A percentile compares a stretch with the other conserved stretches of the same genome.
phyloP scores from a whole-genome alignment of 1,139 yeast genomes.

The Scheffersomyces illinoinensis region DNA sequence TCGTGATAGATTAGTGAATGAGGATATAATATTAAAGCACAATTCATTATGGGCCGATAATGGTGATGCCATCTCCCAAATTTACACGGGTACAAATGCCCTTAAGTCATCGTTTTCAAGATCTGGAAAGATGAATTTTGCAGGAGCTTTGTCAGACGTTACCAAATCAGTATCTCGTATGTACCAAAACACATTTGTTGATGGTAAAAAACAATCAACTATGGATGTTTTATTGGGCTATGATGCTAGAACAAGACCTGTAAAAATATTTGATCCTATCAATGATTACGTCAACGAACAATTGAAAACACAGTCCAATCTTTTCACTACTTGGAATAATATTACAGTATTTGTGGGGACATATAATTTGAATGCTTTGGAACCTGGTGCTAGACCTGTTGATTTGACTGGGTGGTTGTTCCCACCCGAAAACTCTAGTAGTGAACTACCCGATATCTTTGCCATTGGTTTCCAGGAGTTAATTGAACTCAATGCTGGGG shows the following conservation, averaged over 20 bases:
- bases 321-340: conserved; percentile 61
- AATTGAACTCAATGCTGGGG: conserved; percentile 86
- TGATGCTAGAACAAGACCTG: conserved; percentile 65
- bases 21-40: conserved; percentile 64
- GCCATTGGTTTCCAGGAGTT: conserved; percentile 92
- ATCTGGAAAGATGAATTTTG: conserved; percentile 92
- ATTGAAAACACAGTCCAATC: conserved; percentile 48
- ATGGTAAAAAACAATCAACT: conserved; percentile 82
- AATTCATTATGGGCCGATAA: conserved; percentile 95
- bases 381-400: conserved; percentile 37
- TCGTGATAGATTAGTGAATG: conserved; percentile 24
- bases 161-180: conserved; percentile 93
- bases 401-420: conserved; percentile 82
- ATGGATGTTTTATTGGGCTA: conserved; percentile 87
- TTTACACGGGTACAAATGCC: conserved; percentile 97
- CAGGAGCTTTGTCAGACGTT: conserved; percentile 95
- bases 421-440: conserved; percentile 58
- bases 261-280: conserved; percentile 82
- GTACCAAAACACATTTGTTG: conserved; percentile 95
- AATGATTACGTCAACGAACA: conserved; percentile 75
- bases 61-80: conserved; percentile 95
- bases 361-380: conserved; percentile 83
- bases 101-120: conserved; percentile 91
- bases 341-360: conserved; percentile 80
- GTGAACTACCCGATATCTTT: conserved; percentile 61